phyloP scores from a whole-genome alignment of 1,284 basidiomycete genomes.

The Pyrrhoderma noxium region DNA sequence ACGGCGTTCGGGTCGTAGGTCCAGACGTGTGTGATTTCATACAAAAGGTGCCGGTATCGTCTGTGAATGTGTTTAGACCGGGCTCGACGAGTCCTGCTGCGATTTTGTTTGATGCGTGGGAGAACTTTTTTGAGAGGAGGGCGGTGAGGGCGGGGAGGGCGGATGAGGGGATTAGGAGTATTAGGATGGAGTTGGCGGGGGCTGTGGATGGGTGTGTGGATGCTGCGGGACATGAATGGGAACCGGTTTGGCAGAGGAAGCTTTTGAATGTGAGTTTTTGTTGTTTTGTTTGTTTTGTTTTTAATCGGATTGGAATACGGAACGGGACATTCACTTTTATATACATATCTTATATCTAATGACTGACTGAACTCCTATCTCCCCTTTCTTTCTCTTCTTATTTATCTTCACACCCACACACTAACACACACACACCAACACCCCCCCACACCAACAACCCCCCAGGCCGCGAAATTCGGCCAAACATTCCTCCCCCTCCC shows the following conservation, averaged over 20 bases:
- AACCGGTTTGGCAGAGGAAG: conserved; percentile 81
- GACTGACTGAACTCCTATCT: no score
- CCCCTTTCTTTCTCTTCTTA: no score
- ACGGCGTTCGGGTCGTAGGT: conserved; percentile 80
- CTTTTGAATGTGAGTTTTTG: conserved; percentile 64
- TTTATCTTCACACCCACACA: no score
- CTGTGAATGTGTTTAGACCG: conserved; percentile 80
- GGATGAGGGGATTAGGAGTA: conserved; percentile 87
- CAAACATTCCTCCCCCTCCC: conserved; percentile 89
- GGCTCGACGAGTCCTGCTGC: conserved; percentile 90
- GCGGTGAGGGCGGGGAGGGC: conserved; percentile 77
- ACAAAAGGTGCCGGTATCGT: conserved; percentile 85
- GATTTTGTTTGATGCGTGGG: conserved; percentile 88
- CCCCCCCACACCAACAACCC: no score
- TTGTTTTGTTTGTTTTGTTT: neutral
- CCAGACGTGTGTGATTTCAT: conserved; percentile 82
- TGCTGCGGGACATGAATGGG: conserved; percentile 90
- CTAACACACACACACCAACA: no score
- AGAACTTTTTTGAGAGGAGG: conserved; percentile 63
- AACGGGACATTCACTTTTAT: no score
- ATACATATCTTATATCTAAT: no score
- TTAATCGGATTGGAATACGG: conserved; percentile 7
- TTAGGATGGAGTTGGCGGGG: conserved; percentile 76
- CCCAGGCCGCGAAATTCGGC: conserved; percentile 90
- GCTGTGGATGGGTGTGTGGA: conserved; percentile 93